A percentile compares a stretch with the other conserved stretches of the same genome.
phyloP scores from a whole-genome alignment of 805 yeast species.

The Yamadazyma paraphyllophila region DNA sequence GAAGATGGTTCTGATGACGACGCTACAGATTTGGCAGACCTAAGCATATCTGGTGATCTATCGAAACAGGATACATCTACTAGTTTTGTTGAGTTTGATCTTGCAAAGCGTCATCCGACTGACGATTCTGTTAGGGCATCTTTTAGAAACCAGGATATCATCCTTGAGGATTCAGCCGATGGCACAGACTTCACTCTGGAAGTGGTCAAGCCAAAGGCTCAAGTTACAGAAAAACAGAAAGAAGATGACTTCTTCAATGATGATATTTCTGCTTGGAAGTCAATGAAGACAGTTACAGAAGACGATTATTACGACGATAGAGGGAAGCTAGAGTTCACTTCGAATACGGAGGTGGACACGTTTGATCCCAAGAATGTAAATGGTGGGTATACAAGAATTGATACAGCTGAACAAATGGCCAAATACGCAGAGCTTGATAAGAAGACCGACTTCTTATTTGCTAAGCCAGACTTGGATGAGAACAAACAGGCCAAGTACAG shows the following conservation, averaged over 20 bases:
- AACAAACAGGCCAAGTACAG: constrained; percentile 22
- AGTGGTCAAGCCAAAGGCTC: not conserved
- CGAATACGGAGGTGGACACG: constrained; percentile 17
- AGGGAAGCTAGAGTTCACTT: constrained; percentile 57
- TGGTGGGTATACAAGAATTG: constrained; percentile 84
- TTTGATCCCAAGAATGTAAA: constrained; percentile 43
- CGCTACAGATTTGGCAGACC: not conserved
- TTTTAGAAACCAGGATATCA: not conserved
- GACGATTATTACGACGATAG: constrained; percentile 76
- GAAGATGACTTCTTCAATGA: constrained; percentile 34
- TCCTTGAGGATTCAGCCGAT: not conserved
- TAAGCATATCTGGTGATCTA: not conserved
- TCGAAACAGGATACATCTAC: constrained; percentile 1
- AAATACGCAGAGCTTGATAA: constrained; percentile 54
- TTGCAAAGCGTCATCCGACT: constrained; percentile 5
- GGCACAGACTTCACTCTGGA: not conserved
- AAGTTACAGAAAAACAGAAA: not conserved
- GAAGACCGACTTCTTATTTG: constrained; percentile 53
- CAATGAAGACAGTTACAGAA: constrained; percentile 79
- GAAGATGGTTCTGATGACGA: constrained; percentile 7
- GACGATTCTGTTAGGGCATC: constrained; percentile 2
- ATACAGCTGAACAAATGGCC: constrained; percentile 81
- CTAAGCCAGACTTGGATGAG: constrained; percentile 13
- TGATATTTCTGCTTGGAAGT: constrained; percentile 63
- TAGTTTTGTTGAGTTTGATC: constrained; percentile 17